Percentiles rank a stretch among this genome's conserved stretches.
Evolutionary conservation across 345 rosid species (phyloP).

Genomic region (Pugionium cornutum): DNA sequence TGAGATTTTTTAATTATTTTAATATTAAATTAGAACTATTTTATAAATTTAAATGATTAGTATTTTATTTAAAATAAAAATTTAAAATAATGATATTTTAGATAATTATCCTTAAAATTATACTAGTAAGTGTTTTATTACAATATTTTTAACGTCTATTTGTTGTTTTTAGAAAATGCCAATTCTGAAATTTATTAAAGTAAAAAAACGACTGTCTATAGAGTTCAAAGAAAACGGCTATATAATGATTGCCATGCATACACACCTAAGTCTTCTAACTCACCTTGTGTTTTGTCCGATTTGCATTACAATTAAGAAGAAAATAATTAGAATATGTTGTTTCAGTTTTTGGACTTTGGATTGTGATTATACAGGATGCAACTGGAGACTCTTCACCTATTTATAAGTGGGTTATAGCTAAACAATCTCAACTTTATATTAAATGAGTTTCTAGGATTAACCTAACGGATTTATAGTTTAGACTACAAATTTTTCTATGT

Average conservation of each 20-base stretch:
- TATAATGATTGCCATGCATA: constrained; percentile 10
- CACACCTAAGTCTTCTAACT: not conserved
- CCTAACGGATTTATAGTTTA: not conserved
- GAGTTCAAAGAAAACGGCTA: constrained; percentile 8
- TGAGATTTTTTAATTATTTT: no score
- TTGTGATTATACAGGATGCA: not conserved
- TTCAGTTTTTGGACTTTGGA: not conserved
- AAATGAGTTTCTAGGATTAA: not conserved
- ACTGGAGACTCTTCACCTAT: no score
- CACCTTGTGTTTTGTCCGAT: constrained; percentile 1
- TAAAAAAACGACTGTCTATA: not conserved
- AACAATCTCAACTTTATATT: not conserved
- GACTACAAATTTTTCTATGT: no score
- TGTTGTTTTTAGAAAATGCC: constrained; percentile 4
- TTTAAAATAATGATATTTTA: no score
- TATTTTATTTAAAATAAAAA: no score
- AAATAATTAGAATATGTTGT: not conserved
- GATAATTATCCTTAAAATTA: no score
- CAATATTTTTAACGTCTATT: not conserved
- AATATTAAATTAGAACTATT: no score
- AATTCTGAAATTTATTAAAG: not conserved
- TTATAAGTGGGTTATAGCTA: no score
- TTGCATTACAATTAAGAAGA: not conserved
- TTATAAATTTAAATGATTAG: no score
- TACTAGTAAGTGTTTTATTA: no score